Conservation (phyloP, 805 yeast genomes). For the Candida yuanshanica region DNA sequence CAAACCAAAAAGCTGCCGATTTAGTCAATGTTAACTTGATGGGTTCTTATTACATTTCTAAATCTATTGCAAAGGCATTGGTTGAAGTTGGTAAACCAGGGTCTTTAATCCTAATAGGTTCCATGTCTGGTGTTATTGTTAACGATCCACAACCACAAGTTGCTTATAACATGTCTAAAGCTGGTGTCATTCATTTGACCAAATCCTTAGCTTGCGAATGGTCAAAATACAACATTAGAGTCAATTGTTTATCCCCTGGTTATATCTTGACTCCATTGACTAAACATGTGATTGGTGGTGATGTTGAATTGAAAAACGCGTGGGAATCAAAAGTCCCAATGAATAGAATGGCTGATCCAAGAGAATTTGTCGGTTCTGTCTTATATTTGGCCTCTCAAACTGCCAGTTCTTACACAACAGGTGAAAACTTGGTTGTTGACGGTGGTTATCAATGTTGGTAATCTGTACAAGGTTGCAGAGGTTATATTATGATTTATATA, state of each 20-base stretch:
- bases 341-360: constrained; percentile 81
- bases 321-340: constrained; percentile 73
- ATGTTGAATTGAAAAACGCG: constrained; percentile 54
- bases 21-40: constrained; percentile 65
- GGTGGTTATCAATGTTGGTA: constrained; percentile 87
- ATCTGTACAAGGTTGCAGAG: constrained; percentile 1
- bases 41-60: constrained; percentile 73
- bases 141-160: constrained; percentile 77
- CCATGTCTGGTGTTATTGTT: constrained; percentile 74
- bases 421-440: constrained; percentile 76
- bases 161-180: constrained; percentile 81
- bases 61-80: constrained; percentile 63
- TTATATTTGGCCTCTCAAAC: constrained; percentile 65
- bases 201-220: constrained; percentile 76
- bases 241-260: constrained; percentile 75
- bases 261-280: constrained; percentile 78
- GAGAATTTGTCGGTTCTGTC: constrained; percentile 73
- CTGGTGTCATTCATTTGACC: constrained; percentile 78
- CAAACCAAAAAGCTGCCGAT: constrained; percentile 61
- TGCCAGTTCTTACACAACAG: constrained; percentile 78
- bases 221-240: constrained; percentile 72
- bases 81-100: constrained; percentile 50
- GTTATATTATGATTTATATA: too few relatives aligned
- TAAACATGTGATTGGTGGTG: constrained; percentile 57
- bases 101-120: constrained; percentile 65